A percentile compares a stretch with the other conserved stretches of the same genome.
Conservation (phyloP, 371 early-diverging fungal species). For the Mortierella sp. region DNA sequence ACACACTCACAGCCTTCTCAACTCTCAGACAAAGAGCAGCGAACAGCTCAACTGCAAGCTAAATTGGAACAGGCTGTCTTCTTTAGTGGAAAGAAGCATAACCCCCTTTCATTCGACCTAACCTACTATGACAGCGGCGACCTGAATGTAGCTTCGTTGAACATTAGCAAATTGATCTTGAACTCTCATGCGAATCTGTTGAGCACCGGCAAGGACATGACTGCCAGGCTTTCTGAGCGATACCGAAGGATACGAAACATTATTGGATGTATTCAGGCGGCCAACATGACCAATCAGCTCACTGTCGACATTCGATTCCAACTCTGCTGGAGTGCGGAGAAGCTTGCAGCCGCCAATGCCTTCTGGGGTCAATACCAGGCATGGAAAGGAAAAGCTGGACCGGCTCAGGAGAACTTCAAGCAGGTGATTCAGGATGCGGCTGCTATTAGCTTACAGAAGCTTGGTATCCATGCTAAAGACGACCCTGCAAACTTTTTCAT, state of each 20-base stretch:
- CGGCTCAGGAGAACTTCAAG: slow-evolving; percentile 19
- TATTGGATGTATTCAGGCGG: slow-evolving; percentile 34
- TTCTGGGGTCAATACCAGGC: slow-evolving; percentile 40
- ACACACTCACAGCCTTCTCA: background rate
- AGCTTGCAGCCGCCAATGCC: slow-evolving; percentile 32
- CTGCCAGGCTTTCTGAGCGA: slow-evolving; percentile 26
- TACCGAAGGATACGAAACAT: slow-evolving; percentile 32
- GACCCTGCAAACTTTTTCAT: slow-evolving; percentile 30
- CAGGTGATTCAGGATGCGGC: slow-evolving; percentile 33
- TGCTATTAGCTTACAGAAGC: slow-evolving; percentile 11
- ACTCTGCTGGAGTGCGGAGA: slow-evolving; percentile 44
- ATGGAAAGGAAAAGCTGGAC: slow-evolving; percentile 5
- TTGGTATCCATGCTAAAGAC: slow-evolving; percentile 13
- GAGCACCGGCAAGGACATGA: slow-evolving; percentile 26
- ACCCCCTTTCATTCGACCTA: slow-evolving; percentile 47
- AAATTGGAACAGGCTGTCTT: slow-evolving; percentile 51
- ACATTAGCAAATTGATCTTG: slow-evolving; percentile 39
- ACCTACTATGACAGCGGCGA: slow-evolving; percentile 40
- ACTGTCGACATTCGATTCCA: slow-evolving; percentile 39
- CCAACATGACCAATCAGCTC: slow-evolving; percentile 33
- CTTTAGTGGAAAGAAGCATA: slow-evolving; percentile 34
- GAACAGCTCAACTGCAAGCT: slow-evolving; percentile 33
- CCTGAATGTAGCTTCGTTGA: slow-evolving; percentile 36
- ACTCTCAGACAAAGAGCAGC: slow-evolving; percentile 9
- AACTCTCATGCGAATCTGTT: slow-evolving; percentile 32